These are phyloP conservation scores for Waitea zeae DNA, from an alignment of 1,284 basidiomycete species.

Conservation along the genomic window DNA sequence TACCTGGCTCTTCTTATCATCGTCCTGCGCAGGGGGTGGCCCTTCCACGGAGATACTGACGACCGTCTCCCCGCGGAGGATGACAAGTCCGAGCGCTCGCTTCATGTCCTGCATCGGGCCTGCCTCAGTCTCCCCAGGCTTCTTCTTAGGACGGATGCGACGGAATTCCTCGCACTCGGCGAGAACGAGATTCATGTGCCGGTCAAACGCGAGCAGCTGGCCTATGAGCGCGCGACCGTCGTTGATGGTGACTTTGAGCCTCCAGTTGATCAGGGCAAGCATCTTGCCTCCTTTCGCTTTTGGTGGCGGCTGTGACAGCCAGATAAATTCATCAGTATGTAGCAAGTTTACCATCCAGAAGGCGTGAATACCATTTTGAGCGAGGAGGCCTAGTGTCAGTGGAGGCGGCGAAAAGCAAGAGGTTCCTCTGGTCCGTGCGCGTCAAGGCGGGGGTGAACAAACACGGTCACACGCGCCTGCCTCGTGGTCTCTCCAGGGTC, in stretches of 20 bases:
- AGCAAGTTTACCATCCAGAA: not conserved
- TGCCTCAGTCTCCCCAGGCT: slow-evolving; percentile 53
- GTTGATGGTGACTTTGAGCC: slow-evolving; percentile 94
- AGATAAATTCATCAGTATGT: slow-evolving; percentile 1
- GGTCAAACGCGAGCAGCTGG: slow-evolving; percentile 98
- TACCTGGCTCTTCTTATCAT: slow-evolving; percentile 70
- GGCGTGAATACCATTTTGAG: slow-evolving; percentile 35
- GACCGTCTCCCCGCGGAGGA: slow-evolving; percentile 91
- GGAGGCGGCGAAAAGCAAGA: not conserved
- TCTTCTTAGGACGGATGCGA: slow-evolving; percentile 76
- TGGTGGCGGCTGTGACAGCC: slow-evolving; percentile 75
- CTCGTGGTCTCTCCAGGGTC: too few relatives aligned
- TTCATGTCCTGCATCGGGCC: slow-evolving; percentile 90
- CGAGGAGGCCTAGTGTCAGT: slow-evolving; percentile 11
- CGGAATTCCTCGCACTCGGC: slow-evolving; percentile 96
- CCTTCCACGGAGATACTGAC: slow-evolving; percentile 94
- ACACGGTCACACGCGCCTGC: too few relatives aligned
- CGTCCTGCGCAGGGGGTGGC: slow-evolving; percentile 83
- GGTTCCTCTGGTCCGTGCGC: too few relatives aligned
- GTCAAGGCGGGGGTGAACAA: too few relatives aligned
- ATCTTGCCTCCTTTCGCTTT: slow-evolving; percentile 97
- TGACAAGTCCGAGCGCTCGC: slow-evolving; percentile 87
- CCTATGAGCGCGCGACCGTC: slow-evolving; percentile 92
- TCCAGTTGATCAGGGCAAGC: slow-evolving; percentile 95
- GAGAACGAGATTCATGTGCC: slow-evolving; percentile 98